Evolutionary conservation across 768 basidiomycete species (phyloP).

Genomic region (Tricholoma furcatifolium): DNA sequence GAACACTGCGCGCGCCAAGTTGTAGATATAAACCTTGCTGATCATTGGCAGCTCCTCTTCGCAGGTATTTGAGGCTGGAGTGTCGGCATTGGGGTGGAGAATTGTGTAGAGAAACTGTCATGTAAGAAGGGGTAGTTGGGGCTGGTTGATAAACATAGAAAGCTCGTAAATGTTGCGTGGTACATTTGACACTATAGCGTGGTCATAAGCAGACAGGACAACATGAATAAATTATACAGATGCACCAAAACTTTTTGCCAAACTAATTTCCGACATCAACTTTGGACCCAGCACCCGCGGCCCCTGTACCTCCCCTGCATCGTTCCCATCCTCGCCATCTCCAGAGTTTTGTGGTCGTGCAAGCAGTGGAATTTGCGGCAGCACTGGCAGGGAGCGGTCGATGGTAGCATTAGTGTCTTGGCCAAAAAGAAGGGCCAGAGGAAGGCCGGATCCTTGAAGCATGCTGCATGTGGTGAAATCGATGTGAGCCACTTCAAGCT

Average conservation of each 20-base stretch:
- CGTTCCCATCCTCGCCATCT: no score
- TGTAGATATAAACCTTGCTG: no score
- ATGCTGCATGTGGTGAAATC: neutral
- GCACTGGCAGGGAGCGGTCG: neutral
- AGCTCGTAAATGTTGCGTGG: constrained; percentile 10
- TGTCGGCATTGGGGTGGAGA: constrained; percentile 14
- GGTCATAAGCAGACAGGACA: neutral
- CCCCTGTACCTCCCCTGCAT: no score
- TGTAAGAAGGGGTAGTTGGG: constrained; percentile 20
- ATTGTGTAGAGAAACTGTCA: constrained; percentile 25
- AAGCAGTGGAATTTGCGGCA: neutral
- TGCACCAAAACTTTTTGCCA: constrained; percentile 4
- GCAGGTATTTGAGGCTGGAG: constrained; percentile 7
- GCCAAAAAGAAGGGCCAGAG: neutral
- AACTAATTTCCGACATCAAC: no score
- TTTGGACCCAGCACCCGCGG: no score
- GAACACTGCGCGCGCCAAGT: constrained; percentile 26
- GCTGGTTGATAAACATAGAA: constrained; percentile 14
- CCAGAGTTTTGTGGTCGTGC: no score
- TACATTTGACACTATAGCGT: neutral
- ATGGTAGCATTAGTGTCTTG: neutral
- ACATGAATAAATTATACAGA: constrained; percentile 6
- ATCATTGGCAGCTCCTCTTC: constrained; percentile 22
- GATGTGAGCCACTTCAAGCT: constrained; percentile 5
- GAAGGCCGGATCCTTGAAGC: neutral